phyloP scores from a whole-genome alignment of 1,284 basidiomycete species.

The Trametes hirsuta region DNA sequence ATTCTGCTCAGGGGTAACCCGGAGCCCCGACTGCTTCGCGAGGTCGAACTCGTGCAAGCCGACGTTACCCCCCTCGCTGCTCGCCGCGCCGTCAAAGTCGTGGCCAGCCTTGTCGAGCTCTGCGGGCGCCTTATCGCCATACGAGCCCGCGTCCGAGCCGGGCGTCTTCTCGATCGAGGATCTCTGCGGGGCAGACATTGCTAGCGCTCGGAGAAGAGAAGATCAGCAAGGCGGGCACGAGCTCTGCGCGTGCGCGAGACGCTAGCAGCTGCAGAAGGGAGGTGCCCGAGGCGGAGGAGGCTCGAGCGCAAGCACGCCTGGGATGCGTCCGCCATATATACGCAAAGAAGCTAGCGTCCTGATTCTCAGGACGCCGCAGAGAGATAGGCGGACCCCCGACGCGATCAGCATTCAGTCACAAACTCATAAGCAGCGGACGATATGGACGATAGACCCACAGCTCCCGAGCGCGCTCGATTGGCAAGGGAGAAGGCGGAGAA shows the following conservation, averaged over 20 bases:
- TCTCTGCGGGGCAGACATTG: no score
- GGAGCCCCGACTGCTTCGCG: slow-evolving; percentile 20
- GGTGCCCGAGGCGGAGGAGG: background rate
- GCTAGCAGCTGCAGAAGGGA: background rate
- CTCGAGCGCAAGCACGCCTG: background rate
- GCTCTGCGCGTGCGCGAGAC: background rate
- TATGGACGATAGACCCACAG: no score
- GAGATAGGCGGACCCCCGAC: no score
- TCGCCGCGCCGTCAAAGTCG: background rate
- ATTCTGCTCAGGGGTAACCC: slow-evolving; percentile 18
- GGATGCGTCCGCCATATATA: no score
- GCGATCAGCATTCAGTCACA: no score
- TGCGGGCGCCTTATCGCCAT: background rate
- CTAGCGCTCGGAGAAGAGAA: no score
- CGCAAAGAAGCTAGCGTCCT: no score
- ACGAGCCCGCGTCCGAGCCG: slow-evolving; percentile 9
- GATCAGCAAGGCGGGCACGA: background rate
- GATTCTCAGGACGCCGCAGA: no score
- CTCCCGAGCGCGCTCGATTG: no score
- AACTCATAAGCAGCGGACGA: no score
- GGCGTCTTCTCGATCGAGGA: slow-evolving; percentile 4
- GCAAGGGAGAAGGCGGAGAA: background rate
- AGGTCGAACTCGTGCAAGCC: slow-evolving; percentile 24
- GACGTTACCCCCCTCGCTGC: slow-evolving; percentile 19
- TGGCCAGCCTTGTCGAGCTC: slow-evolving; percentile 6